Conservation (phyloP, 257 asterid species). For the Paulownia fortunei region DNA sequence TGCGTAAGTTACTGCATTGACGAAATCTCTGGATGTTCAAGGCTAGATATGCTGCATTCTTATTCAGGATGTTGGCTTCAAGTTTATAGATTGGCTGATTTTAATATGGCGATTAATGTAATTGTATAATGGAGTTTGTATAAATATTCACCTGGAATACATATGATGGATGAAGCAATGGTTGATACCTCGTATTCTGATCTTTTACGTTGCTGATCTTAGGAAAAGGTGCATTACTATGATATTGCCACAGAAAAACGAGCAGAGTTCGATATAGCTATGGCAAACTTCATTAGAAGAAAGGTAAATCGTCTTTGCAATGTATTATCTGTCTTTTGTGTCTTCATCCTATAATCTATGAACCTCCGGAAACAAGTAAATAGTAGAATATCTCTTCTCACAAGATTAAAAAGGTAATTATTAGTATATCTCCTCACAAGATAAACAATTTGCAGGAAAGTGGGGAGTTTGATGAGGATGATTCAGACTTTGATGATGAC, state of each 20-base stretch:
- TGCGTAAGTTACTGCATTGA: background rate
- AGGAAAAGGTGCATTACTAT: conserved; percentile 91
- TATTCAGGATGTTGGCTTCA: conserved; percentile 5
- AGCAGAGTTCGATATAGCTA: conserved; percentile 85
- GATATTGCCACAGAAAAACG: conserved; percentile 94
- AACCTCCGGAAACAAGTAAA: background rate
- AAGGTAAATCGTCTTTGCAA: conserved; percentile 45
- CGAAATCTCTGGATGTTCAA: conserved; percentile 6
- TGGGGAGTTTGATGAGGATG: conserved; percentile 66
- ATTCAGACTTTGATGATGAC: conserved; percentile 55
- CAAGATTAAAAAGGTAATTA: background rate
- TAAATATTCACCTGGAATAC: background rate
- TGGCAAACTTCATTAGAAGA: conserved; percentile 61
- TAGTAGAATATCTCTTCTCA: background rate
- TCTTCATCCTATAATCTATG: background rate
- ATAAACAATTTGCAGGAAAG: conserved; percentile 60
- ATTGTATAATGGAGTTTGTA: background rate
- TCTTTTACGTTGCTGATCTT: conserved; percentile 27
- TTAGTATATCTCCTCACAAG: background rate
- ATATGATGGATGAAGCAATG: background rate
- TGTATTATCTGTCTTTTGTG: background rate
- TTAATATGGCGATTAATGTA: background rate
- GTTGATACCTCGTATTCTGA: conserved; percentile 10
- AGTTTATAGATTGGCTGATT: background rate
- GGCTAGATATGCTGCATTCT: background rate